Evolutionary conservation across 176 grass and related monocot species (phyloP), one percentile per base, ranked within the genome.

Genomic region (Cenchrus americanus): DNA sequence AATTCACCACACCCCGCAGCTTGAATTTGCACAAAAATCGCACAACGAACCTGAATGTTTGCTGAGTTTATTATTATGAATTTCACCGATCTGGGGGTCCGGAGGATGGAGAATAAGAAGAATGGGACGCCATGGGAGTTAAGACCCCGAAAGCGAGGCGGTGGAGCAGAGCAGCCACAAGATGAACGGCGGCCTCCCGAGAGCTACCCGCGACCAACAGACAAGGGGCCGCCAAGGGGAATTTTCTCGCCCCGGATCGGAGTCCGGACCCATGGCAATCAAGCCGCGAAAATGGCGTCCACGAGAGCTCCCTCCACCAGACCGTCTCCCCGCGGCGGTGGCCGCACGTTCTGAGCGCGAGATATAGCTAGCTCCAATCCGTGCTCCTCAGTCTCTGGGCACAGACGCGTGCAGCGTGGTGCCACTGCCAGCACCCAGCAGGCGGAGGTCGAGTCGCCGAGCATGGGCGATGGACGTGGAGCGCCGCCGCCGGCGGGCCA

Each of bases 391-490:
- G 13, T 48, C 43, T 44, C 69, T 49, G n/a, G 24, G 2, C 69
- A 71, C 69, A 71, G n/a, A 14, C 15, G 44, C 69, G 34, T 4
- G 34, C 2, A 37, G 34, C 27, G 27, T 37, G 15, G 69, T 21
- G 7, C 43, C 43, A 44, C 27, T 22, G 18, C 5, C 19, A 22
- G 43, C 11, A 13, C 9, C 5, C 19, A 22, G 43, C 11, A 13
- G 42, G 21, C 12, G 4, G 5, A 5, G 5, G 3, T 19, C 37
- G 10, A 58, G 17, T 10, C 78, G 10, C 41, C 67, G 32, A 46
- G 13, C 70, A 89, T 84, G 82, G 77, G 34, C 34, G 34, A 53
- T 55, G 51, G 18, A 11, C 14, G 10, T 22, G 48, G 46, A 14
- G 64, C 40, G 24, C 58, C 44, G 71, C 17, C 18, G 10, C 15